Evolutionary conservation across 257 asterid species (phyloP), one percentile per base, ranked within the genome.

Genomic region (Primulina eburnea): DNA sequence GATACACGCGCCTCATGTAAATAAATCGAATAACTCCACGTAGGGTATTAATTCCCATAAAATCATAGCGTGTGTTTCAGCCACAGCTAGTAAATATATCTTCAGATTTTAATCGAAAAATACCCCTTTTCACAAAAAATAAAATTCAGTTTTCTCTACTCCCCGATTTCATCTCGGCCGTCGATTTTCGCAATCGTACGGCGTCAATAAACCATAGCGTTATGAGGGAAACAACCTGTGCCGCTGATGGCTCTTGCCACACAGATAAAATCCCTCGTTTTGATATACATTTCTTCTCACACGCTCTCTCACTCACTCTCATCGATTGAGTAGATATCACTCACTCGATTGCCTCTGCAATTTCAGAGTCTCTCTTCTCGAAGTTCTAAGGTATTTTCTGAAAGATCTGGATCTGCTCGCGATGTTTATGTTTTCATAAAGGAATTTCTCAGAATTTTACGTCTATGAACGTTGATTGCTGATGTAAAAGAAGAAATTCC

Each of bases 191-290:
- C 0, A 64, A 85, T 82, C 91, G 24, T 20, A 68, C 82, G 90
- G 80, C 69, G 7, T 1, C 16, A 71, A 37, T 55, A 57, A 43
- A 8, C 24, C 72, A 20, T 9, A 28, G 4, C 2, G 35, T 65
- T 80, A 64, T 82, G 93, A 85, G 90, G 87, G 93, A 85, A 82
- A 59, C 74, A 79, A 76, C 79, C 34, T 4, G 35, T 63, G 65
- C 87, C 90, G 85, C 83, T 14, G 70, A 79, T 79, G 74, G 57
- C 26, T 63, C 68, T 68, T 53, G 52, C 58, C 43, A 64, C 67
- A 55, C 16, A 79, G 81, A 82, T 87, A 87, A 82, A 84, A 67
- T 6, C 69, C 75, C 71, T 62, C 76, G 62, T 8, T 68, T 33
- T 78, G 82, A 72, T 73, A 64, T 75, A 29, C 56, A n/a, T 60